These are phyloP conservation scores for Eucalyptus leucophloia DNA, from an alignment of 345 rosid species.

Conservation along the genomic window DNA sequence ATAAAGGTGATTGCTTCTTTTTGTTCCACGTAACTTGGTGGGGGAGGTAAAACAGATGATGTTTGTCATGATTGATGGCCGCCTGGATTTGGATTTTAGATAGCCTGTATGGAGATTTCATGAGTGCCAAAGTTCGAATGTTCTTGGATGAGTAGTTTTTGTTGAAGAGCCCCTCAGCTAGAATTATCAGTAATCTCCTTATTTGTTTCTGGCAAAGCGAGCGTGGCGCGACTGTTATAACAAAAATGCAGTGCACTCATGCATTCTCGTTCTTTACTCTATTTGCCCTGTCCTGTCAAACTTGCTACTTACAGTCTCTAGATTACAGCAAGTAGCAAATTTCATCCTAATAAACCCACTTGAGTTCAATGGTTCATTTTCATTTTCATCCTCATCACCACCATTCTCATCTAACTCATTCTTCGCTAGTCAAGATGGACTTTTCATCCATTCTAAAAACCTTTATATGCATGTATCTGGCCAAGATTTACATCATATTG, in stretches of 20 bases:
- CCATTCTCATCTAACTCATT: not conserved
- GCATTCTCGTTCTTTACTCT: not conserved
- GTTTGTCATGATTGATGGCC: not conserved
- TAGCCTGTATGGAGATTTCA: not conserved
- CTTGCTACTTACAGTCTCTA: not conserved
- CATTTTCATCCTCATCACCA: not conserved
- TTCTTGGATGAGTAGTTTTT: not conserved
- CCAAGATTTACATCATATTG: not conserved
- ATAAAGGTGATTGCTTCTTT: not conserved
- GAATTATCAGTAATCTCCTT: not conserved
- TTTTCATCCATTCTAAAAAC: not conserved
- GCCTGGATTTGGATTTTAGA: not conserved
- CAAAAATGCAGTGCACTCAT: not conserved
- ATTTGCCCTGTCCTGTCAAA: not conserved
- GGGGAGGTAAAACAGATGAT: not conserved
- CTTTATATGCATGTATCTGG: not conserved
- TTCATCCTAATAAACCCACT: not conserved
- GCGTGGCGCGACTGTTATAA: not conserved
- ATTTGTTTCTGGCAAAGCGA: not conserved
- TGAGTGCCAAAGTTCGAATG: not conserved
- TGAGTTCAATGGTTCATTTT: not conserved
- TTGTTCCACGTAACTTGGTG: not conserved
- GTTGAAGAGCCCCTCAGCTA: not conserved
- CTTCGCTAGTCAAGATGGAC: not conserved
- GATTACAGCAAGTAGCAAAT: not conserved